A percentile compares a stretch with the other conserved stretches of the same genome.
Conservation (phyloP, 1,139 yeast species). For the Hansenula anomala region DNA sequence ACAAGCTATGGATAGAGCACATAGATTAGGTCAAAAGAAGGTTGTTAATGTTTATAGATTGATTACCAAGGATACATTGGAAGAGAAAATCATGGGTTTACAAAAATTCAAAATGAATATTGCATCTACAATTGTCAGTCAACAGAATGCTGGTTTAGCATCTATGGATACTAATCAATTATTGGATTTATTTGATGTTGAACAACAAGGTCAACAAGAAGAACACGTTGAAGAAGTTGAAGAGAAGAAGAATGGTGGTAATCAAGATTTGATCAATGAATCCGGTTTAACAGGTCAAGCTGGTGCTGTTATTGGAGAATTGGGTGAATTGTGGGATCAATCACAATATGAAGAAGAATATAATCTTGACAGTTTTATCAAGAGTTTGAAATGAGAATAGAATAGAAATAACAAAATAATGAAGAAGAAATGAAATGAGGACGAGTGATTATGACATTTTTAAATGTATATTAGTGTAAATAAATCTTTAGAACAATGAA, state of each 20-base stretch:
- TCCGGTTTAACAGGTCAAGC: conserved; percentile 36
- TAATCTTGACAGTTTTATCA: conserved; percentile 87
- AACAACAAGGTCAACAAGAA: conserved; percentile 39
- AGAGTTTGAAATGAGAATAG: conserved; percentile 31
- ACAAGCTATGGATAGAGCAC: conserved; percentile 99
- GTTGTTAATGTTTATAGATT: conserved; percentile 93
- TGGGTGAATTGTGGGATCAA: conserved; percentile 96
- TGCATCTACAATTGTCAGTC: conserved; percentile 94
- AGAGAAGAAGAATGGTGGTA: conserved; percentile 29
- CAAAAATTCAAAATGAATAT: conserved; percentile 97
- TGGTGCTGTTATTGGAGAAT: conserved; percentile 57
- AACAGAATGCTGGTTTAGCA: conserved; percentile 89
- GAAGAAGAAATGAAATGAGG: neutral
- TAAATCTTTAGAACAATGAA: no score
- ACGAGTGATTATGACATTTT: neutral
- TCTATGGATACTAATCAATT: conserved; percentile 97
- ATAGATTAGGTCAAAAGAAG: conserved; percentile 94
- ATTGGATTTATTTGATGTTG: conserved; percentile 81
- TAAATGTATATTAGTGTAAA: neutral
- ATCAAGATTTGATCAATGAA: conserved; percentile 32
- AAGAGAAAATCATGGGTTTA: conserved; percentile 97
- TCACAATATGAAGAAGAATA: conserved; percentile 95
- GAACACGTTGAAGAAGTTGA: conserved; percentile 37
- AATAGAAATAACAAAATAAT: neutral
- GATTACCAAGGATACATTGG: conserved; percentile 88